Evolutionary conservation across 441 rosid genomes (phyloP), one percentile per base, ranked within the genome.

Genomic region (Capsella rubella): DNA sequence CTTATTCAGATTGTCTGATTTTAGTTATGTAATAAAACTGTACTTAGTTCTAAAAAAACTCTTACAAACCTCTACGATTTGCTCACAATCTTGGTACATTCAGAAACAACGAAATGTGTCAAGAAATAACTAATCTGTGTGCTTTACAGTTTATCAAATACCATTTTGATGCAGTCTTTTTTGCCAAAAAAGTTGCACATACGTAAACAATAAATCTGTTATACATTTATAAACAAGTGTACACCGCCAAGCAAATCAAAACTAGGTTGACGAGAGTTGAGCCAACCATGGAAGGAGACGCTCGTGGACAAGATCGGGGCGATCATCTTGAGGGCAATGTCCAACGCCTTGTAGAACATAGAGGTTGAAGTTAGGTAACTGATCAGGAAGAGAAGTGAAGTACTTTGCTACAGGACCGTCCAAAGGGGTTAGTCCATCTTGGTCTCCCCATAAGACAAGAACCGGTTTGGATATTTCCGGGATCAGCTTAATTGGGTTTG

Each of bases 261-360:
- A 65, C 72, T 77, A 84, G 11, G 69, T 64, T 52, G 79, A 69
- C 42, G 82, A 47, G 53, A 89, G 83, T 34, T 78, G 58, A 62
- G 80, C 85, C 54, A 94, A 59, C 98, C 98, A 94, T 9, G 98
- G 98, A 49, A 94, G 93, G 72, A 94, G 73, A 76, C 84, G 85
- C 4, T 80, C 76, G 42, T 91, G 98, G 29, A 94, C 97, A 76
- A 89, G 85, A 18, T 86, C 87, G 0, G 96, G 95, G 46, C 83
- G 83, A 74, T 94, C 98, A 63, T 94, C 96, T 76, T 94, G 95
- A 35, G 98, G 98, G 62, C 98, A 94, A 45, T 94, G 97, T 46
- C 98, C 97, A 28, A 86, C 98, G 6, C 92, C 98, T 84, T 84
- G 84, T 68, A 94, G 68, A 49, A 94, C 78, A 18, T 64, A 71